A percentile compares a stretch with the other conserved stretches of the same genome.
phyloP scores from a whole-genome alignment of 2,329 filamentous ascomycete genomes.

The Arthrobotrys megalospora region DNA sequence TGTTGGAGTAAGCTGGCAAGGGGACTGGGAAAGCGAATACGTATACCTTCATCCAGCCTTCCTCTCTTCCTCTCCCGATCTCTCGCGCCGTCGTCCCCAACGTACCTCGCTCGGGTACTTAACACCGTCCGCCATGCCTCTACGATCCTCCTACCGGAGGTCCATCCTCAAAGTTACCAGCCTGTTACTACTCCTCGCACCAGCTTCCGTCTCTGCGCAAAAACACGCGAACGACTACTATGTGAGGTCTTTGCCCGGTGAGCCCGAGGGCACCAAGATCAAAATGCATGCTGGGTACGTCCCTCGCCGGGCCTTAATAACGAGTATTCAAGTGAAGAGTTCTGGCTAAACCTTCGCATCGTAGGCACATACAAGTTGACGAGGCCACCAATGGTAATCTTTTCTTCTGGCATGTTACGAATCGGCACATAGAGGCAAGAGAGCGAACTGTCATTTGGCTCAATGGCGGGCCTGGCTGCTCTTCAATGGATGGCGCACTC shows the following conservation, averaged over 20 bases:
- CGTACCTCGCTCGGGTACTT: background rate
- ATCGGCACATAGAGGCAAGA: constrained; percentile 91
- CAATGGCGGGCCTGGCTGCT: constrained; percentile 96
- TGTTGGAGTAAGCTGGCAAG: constrained; percentile 33
- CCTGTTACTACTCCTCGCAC: constrained; percentile 38
- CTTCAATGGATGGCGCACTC: constrained; percentile 94
- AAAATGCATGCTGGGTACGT: constrained; percentile 99
- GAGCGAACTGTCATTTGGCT: constrained; percentile 96
- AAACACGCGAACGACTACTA: constrained; percentile 88
- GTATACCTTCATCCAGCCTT: constrained; percentile 19
- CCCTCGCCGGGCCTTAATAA: constrained; percentile 3
- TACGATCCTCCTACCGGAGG: constrained; percentile 29
- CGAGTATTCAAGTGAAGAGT: constrained; percentile 13
- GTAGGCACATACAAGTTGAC: constrained; percentile 90
- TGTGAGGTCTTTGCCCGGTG: constrained; percentile 86
- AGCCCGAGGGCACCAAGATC: constrained; percentile 81
- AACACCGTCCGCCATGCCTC: constrained; percentile 41
- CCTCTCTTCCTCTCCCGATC: background rate
- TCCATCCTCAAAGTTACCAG: constrained; percentile 24
- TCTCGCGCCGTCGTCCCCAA: constrained; percentile 17
- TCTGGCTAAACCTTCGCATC: constrained; percentile 22
- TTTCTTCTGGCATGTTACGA: constrained; percentile 99
- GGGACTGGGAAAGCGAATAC: constrained; percentile 27
- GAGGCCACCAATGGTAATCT: constrained; percentile 89
- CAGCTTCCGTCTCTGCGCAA: constrained; percentile 67